phyloP scores from a whole-genome alignment of 257 asterid genomes.

The Solanum rostratum region DNA sequence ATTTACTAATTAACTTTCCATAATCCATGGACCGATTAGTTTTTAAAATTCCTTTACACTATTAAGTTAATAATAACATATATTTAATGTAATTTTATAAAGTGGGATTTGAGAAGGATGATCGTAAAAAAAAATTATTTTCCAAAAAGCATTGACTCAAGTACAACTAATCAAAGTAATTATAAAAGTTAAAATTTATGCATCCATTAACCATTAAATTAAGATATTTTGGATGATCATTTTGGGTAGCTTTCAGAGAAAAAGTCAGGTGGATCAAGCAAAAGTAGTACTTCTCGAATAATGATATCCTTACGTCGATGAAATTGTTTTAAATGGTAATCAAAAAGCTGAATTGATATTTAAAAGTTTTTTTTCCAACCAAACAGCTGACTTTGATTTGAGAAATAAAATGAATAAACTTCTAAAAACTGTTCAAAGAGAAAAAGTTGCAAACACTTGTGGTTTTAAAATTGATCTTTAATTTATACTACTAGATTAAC shows the following conservation, averaged over 20 bases:
- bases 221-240: neutral
- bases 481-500: too few species aligned
- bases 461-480: too few species aligned
- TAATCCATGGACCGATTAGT: neutral
- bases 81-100: neutral
- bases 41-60: neutral
- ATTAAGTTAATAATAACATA: neutral
- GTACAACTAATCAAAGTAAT: too few species aligned
- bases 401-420: neutral
- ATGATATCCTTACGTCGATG: neutral
- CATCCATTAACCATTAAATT: neutral
- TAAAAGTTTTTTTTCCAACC: neutral
- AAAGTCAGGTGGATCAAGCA: neutral
- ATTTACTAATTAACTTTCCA: neutral
- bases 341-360: too few species aligned
- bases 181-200: neutral
- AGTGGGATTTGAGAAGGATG: too few species aligned
- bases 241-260: neutral
- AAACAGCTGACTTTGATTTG: neutral
- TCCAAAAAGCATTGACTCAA: fast-evolving
- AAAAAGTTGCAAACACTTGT: neutral
- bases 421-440: neutral
- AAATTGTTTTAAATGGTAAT: neutral
- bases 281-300: neutral
- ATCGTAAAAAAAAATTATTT: too few species aligned